A percentile compares a stretch with the other conserved stretches of the same genome.
Conservation (phyloP, 2,329 filamentous ascomycete species). For the Teratosphaeria pseudoeucalypti region DNA sequence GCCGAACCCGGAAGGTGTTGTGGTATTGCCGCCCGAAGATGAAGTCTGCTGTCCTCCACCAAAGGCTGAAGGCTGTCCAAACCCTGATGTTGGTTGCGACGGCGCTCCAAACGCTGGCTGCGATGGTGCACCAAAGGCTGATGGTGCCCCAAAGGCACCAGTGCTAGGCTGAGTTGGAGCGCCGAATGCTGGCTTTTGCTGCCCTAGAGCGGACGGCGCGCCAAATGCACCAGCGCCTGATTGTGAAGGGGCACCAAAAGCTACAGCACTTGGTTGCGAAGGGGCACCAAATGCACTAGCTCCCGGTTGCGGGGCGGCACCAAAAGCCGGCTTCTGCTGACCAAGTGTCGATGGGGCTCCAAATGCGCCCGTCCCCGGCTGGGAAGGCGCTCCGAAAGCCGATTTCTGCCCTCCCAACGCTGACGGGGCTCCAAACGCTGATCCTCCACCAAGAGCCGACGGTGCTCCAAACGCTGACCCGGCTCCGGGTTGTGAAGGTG, state of each 20-base stretch:
- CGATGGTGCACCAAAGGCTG: slow-evolving; percentile 9
- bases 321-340: slow-evolving; percentile 20
- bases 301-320: slow-evolving; percentile 10
- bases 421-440: slow-evolving; percentile 2
- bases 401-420: slow-evolving; percentile 1
- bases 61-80: neutral
- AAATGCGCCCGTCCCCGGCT: slow-evolving; percentile 14
- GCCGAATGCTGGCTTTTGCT: slow-evolving; percentile 14
- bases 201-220: slow-evolving; percentile 11
- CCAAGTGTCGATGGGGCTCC: slow-evolving; percentile 13
- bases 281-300: slow-evolving; percentile 5
- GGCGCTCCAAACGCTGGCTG: slow-evolving; percentile 9
- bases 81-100: slow-evolving; percentile 2
- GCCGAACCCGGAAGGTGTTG: slow-evolving; percentile 2
- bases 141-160: slow-evolving; percentile 13
- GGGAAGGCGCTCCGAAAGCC: slow-evolving; percentile 2
- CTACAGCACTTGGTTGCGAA: slow-evolving; percentile 7
- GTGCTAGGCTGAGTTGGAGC: slow-evolving; percentile 14
- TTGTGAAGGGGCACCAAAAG: slow-evolving; percentile 21
- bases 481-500: neutral
- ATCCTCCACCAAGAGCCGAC: neutral
- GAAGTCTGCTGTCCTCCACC: neutral
- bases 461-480: slow-evolving; percentile 4
- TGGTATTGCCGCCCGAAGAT: slow-evolving; percentile 1
- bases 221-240: slow-evolving; percentile 1